Conservation (phyloP, 768 basidiomycete genomes). For the Termitomyces sp. region DNA sequence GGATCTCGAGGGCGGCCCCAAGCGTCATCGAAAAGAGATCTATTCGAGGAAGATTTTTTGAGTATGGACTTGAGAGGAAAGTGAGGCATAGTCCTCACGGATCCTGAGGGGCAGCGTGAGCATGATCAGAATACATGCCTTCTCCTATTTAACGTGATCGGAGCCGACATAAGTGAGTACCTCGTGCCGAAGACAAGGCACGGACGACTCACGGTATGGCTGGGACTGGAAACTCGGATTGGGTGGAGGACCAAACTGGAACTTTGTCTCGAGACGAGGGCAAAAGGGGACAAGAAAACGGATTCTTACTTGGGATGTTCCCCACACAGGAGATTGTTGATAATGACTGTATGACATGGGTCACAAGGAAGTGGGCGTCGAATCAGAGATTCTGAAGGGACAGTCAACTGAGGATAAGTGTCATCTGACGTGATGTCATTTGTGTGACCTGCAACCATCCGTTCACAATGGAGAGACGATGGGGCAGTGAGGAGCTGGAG, state of each 20-base stretch:
- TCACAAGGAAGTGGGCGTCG: conserved; percentile 7
- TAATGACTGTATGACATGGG: conserved; percentile 44
- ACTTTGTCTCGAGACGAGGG: conserved; percentile 22
- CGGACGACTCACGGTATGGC: conserved; percentile 44
- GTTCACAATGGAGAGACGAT: not conserved
- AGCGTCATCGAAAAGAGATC: conserved; percentile 55
- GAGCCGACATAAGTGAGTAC: conserved; percentile 13
- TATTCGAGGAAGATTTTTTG: conserved; percentile 32
- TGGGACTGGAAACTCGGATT: conserved; percentile 43
- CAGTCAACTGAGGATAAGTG: not conserved
- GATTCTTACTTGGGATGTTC: conserved; percentile 36
- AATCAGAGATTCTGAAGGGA: conserved; percentile 5
- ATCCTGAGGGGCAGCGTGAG: conserved; percentile 55
- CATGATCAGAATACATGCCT: conserved; percentile 60
- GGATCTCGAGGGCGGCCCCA: conserved; percentile 46
- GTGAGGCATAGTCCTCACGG: conserved; percentile 40
- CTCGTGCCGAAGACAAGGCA: conserved; percentile 17
- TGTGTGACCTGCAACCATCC: not conserved
- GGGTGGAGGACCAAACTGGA: conserved; percentile 41
- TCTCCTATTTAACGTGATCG: conserved; percentile 42
- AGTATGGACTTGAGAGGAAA: conserved; percentile 14
- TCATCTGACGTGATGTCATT: conserved; percentile 14
- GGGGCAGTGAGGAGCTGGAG: too few relatives aligned
- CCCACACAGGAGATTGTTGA: conserved; percentile 49
- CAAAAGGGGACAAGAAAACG: conserved; percentile 3